phyloP scores from a whole-genome alignment of 1,284 basidiomycete species.

The Puccinia polysora region DNA sequence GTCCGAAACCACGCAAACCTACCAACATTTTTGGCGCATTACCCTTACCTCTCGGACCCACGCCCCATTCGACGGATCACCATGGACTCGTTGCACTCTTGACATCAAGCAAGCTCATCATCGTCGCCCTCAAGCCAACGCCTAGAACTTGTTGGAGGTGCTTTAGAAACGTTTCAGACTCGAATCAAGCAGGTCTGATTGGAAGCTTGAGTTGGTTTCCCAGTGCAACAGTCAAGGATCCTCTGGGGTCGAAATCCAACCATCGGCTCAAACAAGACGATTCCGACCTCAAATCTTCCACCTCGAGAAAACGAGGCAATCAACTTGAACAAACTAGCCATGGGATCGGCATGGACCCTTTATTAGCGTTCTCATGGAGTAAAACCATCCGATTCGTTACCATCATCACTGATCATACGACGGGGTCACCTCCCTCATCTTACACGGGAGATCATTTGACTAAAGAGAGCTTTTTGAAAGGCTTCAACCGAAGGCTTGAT shows the following conservation, averaged over 20 bases:
- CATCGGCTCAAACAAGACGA: neutral
- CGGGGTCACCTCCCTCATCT: neutral
- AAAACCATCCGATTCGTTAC: constrained; percentile 34
- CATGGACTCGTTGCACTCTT: constrained; percentile 80
- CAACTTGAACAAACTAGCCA: neutral
- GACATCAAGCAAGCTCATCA: constrained; percentile 81
- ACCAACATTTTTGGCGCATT: constrained; percentile 70
- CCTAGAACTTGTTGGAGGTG: constrained; percentile 89
- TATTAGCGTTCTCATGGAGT: constrained; percentile 39
- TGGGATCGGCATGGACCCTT: constrained; percentile 27
- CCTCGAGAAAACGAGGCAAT: neutral
- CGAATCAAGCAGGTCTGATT: constrained; percentile 18
- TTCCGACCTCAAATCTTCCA: neutral
- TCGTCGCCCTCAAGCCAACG: constrained; percentile 85
- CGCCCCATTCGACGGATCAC: constrained; percentile 71
- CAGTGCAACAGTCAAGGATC: constrained; percentile 23
- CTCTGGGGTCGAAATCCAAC: neutral
- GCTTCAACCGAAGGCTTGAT: constrained; percentile 46
- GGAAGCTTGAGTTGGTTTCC: constrained; percentile 42
- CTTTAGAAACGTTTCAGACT: constrained; percentile 45
- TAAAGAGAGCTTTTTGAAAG: constrained; percentile 36
- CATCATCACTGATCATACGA: constrained; percentile 22
- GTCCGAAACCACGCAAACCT: constrained; percentile 49
- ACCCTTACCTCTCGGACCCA: constrained; percentile 75
- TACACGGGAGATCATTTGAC: neutral